Conservation (phyloP, 2,329 filamentous ascomycete species). For the Xylariaceae sp. region DNA sequence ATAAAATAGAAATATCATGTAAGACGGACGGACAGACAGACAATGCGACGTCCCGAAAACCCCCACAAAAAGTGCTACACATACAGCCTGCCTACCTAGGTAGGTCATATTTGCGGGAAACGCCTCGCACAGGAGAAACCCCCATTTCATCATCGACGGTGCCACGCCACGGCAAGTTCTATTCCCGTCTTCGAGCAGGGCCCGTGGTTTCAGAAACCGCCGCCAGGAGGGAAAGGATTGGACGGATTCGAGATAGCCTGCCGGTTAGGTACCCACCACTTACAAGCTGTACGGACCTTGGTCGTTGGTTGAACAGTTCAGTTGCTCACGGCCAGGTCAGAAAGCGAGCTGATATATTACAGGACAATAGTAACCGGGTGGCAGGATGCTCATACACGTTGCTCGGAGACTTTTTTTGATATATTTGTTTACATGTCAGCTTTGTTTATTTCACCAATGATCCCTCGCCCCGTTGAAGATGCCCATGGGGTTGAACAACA, state of each 20-base stretch:
- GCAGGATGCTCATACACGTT: background rate
- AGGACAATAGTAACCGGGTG: background rate
- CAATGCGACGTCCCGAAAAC: background rate
- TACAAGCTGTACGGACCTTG: no score
- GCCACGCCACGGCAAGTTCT: background rate
- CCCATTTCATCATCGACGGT: background rate
- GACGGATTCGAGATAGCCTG: background rate
- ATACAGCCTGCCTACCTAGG: background rate
- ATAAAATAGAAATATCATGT: background rate
- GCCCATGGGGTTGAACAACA: background rate
- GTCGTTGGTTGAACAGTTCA: no score
- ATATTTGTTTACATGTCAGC: background rate
- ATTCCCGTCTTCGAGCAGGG: background rate
- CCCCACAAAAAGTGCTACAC: background rate
- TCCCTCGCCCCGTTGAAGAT: background rate
- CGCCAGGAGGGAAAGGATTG: background rate
- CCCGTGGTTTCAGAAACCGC: background rate
- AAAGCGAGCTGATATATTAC: background rate
- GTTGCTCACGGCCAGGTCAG: background rate
- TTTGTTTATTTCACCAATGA: background rate
- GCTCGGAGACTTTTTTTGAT: background rate
- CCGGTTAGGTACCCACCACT: background rate
- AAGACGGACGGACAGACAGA: background rate
- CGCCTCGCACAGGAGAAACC: background rate
- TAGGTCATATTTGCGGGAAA: background rate